Percentiles rank a stretch among this genome's conserved stretches.
Conservation (phyloP, 257 asterid species). For the Solanum pinnatisectum region DNA sequence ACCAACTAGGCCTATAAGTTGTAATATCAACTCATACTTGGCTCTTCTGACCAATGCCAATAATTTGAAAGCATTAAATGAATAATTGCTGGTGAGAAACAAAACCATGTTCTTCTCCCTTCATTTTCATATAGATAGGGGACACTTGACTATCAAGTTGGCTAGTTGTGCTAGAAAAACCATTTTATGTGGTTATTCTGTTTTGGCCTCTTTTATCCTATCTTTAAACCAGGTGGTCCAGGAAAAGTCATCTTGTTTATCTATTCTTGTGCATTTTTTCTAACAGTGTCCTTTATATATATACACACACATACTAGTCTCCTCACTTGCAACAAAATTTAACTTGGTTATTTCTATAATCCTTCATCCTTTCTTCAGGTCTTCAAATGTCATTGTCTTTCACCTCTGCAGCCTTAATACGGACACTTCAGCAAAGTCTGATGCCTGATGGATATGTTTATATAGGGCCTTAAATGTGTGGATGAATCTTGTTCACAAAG, state of each 20-base stretch:
- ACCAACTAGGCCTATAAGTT: neutral
- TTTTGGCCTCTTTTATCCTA: no score
- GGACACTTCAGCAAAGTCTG: neutral
- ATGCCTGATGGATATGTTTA: neutral
- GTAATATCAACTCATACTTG: neutral
- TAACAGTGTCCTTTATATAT: no score
- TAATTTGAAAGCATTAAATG: neutral
- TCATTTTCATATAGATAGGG: neutral
- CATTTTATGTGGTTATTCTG: neutral
- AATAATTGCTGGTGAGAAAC: neutral
- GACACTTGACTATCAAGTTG: neutral
- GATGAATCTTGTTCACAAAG: neutral
- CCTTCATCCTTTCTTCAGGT: no score
- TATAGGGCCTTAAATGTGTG: neutral
- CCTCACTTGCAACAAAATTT: no score
- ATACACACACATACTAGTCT: no score
- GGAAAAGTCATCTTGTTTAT: no score
- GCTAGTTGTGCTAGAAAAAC: neutral
- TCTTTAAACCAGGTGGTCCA: no score
- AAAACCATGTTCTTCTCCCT: neutral
- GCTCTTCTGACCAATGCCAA: neutral
- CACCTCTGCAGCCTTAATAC: neutral
- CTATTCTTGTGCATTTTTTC: no score
- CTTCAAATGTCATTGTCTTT: neutral
- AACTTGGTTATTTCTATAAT: no score